Conservation (phyloP, 352 stramenopile genomes). For the Peronospora belbahrii region DNA sequence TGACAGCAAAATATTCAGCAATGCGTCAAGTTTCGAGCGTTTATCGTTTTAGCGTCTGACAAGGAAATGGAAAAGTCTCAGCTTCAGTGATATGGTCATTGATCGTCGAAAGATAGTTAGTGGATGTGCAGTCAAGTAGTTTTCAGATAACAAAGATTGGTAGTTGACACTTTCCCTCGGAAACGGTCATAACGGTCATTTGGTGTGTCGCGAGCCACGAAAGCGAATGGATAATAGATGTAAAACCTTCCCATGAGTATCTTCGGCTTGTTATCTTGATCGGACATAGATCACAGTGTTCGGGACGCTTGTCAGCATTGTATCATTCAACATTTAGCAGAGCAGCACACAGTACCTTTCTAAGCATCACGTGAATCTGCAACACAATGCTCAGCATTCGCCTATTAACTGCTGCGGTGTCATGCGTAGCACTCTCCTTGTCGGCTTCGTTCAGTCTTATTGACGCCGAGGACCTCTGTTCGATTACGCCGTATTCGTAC, state of each 20-base stretch:
- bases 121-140: background rate
- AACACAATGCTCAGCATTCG: slow-evolving; percentile 10
- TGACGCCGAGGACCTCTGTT: slow-evolving; percentile 28
- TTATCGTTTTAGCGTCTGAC: slow-evolving; percentile 3
- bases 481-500: slow-evolving; percentile 31
- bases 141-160: slow-evolving; percentile 10
- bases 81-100: slow-evolving; percentile 2
- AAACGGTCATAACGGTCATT: slow-evolving; percentile 10
- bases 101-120: background rate
- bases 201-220: slow-evolving; percentile 5
- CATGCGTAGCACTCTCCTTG: slow-evolving; percentile 12
- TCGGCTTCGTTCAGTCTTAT: slow-evolving; percentile 5
- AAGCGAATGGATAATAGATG: too few relatives aligned
- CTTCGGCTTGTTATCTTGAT: slow-evolving; percentile 3
- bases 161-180: slow-evolving; percentile 11
- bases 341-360: slow-evolving; percentile 5
- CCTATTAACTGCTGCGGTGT: slow-evolving; percentile 5
- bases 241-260: too few relatives aligned
- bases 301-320: background rate
- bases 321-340: slow-evolving; percentile 15
- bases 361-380: slow-evolving; percentile 4
- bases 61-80: slow-evolving; percentile 13
- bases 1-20: slow-evolving; percentile 6
- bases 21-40: slow-evolving; percentile 13
- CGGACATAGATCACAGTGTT: background rate